Evolutionary conservation across 192 early-diverging fungal species (phyloP), one percentile per base, ranked within the genome.

Genomic region (Irineochytrium annulatum): DNA sequence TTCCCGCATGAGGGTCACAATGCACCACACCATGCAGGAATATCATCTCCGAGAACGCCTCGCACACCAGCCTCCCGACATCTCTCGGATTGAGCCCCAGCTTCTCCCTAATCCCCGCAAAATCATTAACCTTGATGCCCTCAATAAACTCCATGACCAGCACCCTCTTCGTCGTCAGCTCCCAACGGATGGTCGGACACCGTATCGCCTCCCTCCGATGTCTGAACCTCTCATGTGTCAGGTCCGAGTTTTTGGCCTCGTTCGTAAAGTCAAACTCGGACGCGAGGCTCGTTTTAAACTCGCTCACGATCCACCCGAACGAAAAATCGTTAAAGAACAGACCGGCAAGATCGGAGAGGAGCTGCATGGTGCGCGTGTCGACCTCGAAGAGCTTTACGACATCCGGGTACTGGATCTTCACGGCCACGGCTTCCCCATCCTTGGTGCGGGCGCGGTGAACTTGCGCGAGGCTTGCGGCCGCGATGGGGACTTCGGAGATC

Each of bases 381-480:
- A 84, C 86, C 31, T 73, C 77, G 31, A 92, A 88, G 63, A 90
- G 90, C 33, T 77, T 60, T 45, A 62, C 72, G 46, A 91, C 87
- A 57, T 82, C 87, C 0, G 89, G 89, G 45, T 91, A 89, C 57
- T 91, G 89, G 5, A 91, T 74, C 73, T 91, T 91, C 29, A 91
- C 87, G 0, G 89, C 89, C 3, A 91, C 89, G 0, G 58, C 53
- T 8, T 68, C 43, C 4, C 69, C 73, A 52, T 74, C 68, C 45
- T 61, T 69, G 27, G 77, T 82, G 22, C 83, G 84, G 46, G 74
- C 77, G 14, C 71, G 77, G 52, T 92, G 90, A 3, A 92, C 90
- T 55, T 92, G 90, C 0, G 90, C 90, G 30, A 92, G 83, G 20
- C 88, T 90, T 0, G 90, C 90, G 4, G 88, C 86, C 0, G 89